These are phyloP conservation scores for Pseudogymnoascus sp. DNA, from an alignment of 2,329 filamentous ascomycete genomes.

Conservation along the genomic window DNA sequence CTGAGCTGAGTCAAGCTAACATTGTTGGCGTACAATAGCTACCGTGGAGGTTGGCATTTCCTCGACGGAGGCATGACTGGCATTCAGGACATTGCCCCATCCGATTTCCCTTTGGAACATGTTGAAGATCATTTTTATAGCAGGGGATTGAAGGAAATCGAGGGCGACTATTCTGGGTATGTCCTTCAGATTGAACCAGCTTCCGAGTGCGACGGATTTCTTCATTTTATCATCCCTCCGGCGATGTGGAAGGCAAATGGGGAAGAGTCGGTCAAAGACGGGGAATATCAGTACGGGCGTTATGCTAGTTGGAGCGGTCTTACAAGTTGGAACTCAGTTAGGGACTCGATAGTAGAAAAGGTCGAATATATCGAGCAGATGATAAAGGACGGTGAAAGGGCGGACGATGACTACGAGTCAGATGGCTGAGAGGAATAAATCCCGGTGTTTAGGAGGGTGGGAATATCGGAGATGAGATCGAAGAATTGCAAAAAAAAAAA, in stretches of 20 bases:
- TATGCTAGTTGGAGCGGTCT: too few relatives aligned
- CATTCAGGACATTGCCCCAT: background rate
- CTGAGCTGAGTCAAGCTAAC: background rate
- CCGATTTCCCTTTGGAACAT: background rate
- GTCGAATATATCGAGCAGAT: slow-evolving; percentile 15
- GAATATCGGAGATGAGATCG: background rate
- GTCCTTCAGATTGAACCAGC: too few relatives aligned
- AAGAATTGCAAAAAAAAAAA: background rate
- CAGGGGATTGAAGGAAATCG: too few relatives aligned
- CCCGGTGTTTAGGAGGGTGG: background rate
- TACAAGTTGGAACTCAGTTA: slow-evolving; percentile 5
- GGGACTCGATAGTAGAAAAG: slow-evolving; percentile 12
- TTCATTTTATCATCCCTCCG: too few relatives aligned
- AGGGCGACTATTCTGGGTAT: too few relatives aligned
- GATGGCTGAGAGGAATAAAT: background rate
- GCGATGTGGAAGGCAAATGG: too few relatives aligned
- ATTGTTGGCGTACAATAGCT: slow-evolving; percentile 5
- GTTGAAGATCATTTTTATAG: background rate
- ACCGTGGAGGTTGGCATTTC: slow-evolving; percentile 15
- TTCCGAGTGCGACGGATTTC: too few relatives aligned
- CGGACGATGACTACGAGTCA: background rate
- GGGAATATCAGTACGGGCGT: too few relatives aligned
- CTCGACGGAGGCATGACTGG: slow-evolving; percentile 15
- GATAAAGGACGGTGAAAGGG: background rate
- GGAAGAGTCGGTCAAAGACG: too few relatives aligned